Base-by-base conservation (phyloP, 371 early-diverging fungal species). In the Syncephalastrum monosporum region DNA sequence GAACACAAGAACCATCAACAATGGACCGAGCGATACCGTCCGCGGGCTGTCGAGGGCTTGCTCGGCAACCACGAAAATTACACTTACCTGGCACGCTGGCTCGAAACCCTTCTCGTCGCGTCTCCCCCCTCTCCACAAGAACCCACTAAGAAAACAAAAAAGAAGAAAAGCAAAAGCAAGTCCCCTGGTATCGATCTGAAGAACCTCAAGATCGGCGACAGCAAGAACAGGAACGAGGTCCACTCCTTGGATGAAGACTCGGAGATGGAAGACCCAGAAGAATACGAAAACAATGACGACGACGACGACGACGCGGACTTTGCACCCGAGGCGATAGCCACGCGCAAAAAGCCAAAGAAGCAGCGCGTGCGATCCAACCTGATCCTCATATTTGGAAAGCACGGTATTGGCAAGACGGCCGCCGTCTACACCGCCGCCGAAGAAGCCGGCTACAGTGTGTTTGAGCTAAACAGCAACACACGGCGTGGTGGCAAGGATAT, bases 341-440 rank as follows among this genome's bases (percentile, higher is more conserved):
- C 14, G 5, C 42, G 14, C 6, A 48, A 49, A 3, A 56, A 63
- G 29, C 29, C 60, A 5, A 65, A 64, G 8, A 51, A 61, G 12
- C 64, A 71, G 2, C 65, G 61, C 1, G 70, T 79, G 29, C 71
- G 58, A 19, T 77, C 80, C 12, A 88, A 88, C 58, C 65, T 87
- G 27, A 71, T 88, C 15, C 61, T 92, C 10, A 53, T 94, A 4
- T 69, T 81, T 3, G 95, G 95, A 0, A 85, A 88, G 1, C 62
- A 79, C 12, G 92, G 93, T 4, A 73, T 81, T 51, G 89, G 95
- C 29, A 92, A 93, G 56, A 90, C 93, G 0, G 85, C 91, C 1
- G 67, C 85, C 0, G 89, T 93, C 1, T 84, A 86, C 54, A 89
- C 92, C 0, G 85, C 81, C 15, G 93, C 93, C 3, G 79, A 76